Evolutionary conservation across 345 rosid species (phyloP).

Genomic region (Geranium brycei): DNA sequence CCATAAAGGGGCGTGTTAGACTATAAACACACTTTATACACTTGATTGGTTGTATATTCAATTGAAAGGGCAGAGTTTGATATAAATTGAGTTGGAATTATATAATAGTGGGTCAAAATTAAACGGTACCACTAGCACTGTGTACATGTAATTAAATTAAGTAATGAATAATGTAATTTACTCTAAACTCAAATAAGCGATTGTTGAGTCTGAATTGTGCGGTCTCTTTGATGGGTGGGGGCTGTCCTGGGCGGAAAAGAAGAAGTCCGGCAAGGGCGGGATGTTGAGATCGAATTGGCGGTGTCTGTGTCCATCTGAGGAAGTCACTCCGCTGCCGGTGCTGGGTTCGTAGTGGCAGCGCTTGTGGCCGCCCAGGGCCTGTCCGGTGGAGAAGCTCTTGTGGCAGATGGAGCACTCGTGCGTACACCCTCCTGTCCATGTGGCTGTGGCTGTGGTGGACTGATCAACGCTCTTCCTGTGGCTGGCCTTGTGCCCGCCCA

Average conservation of each 20-base stretch:
- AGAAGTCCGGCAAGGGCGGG: constrained; percentile 20
- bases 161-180: too few relatives aligned
- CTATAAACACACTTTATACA: too few relatives aligned
- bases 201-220: constrained; percentile 1
- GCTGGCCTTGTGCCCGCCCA: constrained; percentile 92
- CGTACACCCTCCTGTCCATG: not conserved
- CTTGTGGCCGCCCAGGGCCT: constrained; percentile 72
- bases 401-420: constrained; percentile 69
- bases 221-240: constrained; percentile 16
- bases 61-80: too few relatives aligned
- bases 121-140: too few relatives aligned
- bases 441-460: constrained; percentile 11
- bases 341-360: constrained; percentile 55
- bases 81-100: too few relatives aligned
- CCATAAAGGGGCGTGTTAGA: too few relatives aligned
- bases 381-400: constrained; percentile 53
- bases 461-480: constrained; percentile 44
- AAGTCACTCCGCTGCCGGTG: constrained; percentile 7
- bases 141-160: too few relatives aligned
- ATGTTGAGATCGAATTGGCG: constrained; percentile 18
- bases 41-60: too few relatives aligned
- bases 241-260: constrained; percentile 18
- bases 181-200: too few relatives aligned
- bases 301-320: constrained; percentile 12
- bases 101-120: too few relatives aligned